These are phyloP conservation scores for Fusarium graminum DNA, from an alignment of 2,329 filamentous ascomycete species.

Conservation along the genomic window DNA sequence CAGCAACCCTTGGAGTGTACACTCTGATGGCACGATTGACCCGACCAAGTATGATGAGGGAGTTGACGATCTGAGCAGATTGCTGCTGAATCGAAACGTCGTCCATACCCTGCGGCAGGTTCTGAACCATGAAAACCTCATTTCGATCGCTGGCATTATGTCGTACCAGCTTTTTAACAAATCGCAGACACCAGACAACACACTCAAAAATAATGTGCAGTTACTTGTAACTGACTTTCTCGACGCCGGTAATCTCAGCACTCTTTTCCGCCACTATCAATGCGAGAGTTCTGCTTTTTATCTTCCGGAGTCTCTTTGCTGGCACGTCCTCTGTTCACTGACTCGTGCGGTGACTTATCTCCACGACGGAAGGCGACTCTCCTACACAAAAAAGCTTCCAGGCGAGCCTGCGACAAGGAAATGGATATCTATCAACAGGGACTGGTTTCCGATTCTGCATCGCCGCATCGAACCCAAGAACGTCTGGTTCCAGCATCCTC, in stretches of 20 bases:
- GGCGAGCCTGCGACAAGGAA: background rate
- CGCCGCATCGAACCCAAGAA: conserved; percentile 61
- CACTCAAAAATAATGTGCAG: conserved; percentile 40
- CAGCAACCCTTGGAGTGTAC: conserved; percentile 26
- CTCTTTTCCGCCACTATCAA: conserved; percentile 54
- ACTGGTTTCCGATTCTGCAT: conserved; percentile 67
- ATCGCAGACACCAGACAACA: conserved; percentile 17
- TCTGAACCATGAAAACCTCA: conserved; percentile 64
- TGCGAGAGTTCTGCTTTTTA: conserved; percentile 49
- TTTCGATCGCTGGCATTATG: conserved; percentile 59
- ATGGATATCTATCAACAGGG: conserved; percentile 50
- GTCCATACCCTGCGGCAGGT: conserved; percentile 52
- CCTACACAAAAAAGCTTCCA: conserved; percentile 20
- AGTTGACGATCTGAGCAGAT: conserved; percentile 41
- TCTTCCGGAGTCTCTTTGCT: conserved; percentile 66
- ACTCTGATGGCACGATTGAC: conserved; percentile 4
- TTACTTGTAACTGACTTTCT: conserved; percentile 66
- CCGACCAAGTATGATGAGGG: conserved; percentile 35
- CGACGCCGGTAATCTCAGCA: conserved; percentile 63
- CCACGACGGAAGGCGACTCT: conserved; percentile 61
- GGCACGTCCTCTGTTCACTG: conserved; percentile 66
- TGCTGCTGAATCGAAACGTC: conserved; percentile 45
- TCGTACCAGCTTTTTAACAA: conserved; percentile 40
- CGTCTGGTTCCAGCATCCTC: conserved; percentile 64
- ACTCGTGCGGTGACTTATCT: conserved; percentile 65